These are phyloP conservation scores for Neonectria neomacrospora DNA, from an alignment of 2,329 filamentous ascomycete genomes.

Conservation along the genomic window DNA sequence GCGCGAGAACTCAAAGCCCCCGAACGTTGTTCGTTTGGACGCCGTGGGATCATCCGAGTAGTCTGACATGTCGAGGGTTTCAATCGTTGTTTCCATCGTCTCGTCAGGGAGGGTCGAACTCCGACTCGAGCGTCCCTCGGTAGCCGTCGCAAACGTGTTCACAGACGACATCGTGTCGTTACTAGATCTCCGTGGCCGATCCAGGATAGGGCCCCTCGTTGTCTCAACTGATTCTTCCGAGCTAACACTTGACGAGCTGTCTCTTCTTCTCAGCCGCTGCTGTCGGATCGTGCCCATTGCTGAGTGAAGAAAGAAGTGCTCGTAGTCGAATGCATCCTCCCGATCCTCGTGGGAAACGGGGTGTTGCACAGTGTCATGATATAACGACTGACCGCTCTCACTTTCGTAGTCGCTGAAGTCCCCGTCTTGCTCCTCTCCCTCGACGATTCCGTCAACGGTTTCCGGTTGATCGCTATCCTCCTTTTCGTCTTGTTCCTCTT, in stretches of 20 bases:
- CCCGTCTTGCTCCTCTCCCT: conserved; percentile 51
- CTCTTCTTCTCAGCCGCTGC: conserved; percentile 38
- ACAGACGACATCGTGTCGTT: conserved; percentile 62
- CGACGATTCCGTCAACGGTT: conserved; percentile 46
- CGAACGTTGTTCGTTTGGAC: conserved; percentile 42
- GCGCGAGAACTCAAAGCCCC: conserved; percentile 42
- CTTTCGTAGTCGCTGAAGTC: conserved; percentile 60
- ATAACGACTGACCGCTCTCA: conserved; percentile 72
- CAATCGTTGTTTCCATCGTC: conserved; percentile 34
- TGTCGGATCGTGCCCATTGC: conserved; percentile 82
- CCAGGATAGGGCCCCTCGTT: conserved; percentile 58
- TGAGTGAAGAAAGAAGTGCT: conserved; percentile 94
- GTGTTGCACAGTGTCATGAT: conserved; percentile 69
- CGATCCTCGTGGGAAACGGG: conserved; percentile 88
- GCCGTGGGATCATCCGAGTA: conserved; percentile 36
- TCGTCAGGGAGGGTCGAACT: conserved; percentile 41
- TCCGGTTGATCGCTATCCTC: conserved; percentile 24
- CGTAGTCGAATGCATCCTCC: conserved; percentile 95
- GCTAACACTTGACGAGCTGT: conserved; percentile 64
- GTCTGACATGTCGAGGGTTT: conserved; percentile 35
- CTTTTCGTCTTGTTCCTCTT: conserved; percentile 18
- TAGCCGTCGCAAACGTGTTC: conserved; percentile 68
- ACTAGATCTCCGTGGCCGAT: conserved; percentile 56
- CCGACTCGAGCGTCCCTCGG: conserved; percentile 59
- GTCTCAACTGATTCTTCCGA: conserved; percentile 73